Percentiles rank a stretch among this genome's conserved stretches.
phyloP scores from a whole-genome alignment of 108 stramenopile species.

The Skeletonema tropicum region DNA sequence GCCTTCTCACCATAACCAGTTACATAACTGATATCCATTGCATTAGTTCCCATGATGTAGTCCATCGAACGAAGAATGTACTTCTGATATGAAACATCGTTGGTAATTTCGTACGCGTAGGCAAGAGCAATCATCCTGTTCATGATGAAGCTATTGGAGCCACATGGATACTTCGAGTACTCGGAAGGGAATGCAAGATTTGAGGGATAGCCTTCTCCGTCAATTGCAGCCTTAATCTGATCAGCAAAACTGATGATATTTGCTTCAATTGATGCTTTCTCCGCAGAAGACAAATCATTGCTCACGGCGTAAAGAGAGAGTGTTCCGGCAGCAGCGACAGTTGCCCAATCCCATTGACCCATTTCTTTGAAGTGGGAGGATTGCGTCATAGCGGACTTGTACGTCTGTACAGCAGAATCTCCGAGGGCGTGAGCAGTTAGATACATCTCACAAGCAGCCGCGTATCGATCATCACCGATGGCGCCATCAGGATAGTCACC shows the following conservation, averaged over 20 bases:
- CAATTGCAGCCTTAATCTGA: conserved; percentile 14
- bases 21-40: conserved; percentile 31
- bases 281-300: conserved; percentile 20
- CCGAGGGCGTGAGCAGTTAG: conserved; percentile 29
- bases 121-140: conserved; percentile 28
- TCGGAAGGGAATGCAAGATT: conserved; percentile 13
- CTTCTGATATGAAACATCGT: conserved; percentile 19
- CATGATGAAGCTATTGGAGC: conserved; percentile 36
- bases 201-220: conserved; percentile 24
- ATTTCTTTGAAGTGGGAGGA: conserved; percentile 17
- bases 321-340: conserved; percentile 27
- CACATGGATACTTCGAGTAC: conserved; percentile 24
- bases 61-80: conserved; percentile 26
- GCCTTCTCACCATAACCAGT: no score
- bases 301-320: conserved; percentile 33
- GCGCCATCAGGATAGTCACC: conserved; percentile 34
- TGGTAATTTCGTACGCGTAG: conserved; percentile 32
- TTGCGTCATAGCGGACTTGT: conserved; percentile 20
- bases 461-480: conserved; percentile 23
- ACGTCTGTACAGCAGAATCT: conserved; percentile 3
- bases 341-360: conserved; percentile 36
- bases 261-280: conserved; percentile 20
- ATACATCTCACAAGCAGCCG: conserved; percentile 39
- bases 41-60: conserved; percentile 37
- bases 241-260: conserved; percentile 31